Percentiles rank a stretch among this genome's conserved stretches.
Evolutionary conservation across 1,284 basidiomycete species (phyloP).

Genomic region (Sphaerobolus stellatus): DNA sequence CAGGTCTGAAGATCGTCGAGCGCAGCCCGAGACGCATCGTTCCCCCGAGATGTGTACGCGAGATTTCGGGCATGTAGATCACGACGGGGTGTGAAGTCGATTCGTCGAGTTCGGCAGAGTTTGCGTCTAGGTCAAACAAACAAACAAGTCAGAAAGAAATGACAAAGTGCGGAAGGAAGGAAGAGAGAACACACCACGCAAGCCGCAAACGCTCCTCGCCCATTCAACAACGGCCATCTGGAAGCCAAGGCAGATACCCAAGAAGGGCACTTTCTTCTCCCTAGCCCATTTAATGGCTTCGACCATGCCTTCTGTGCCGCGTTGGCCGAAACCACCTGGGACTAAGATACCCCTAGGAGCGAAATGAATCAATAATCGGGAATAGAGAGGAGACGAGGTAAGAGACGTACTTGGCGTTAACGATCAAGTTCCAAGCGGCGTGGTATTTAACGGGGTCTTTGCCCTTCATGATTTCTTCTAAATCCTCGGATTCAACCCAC

Average conservation of each 20-base stretch:
- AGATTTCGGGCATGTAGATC: slow-evolving; percentile 99
- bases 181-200: slow-evolving; percentile 51
- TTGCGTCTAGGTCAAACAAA: slow-evolving; percentile 60
- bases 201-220: slow-evolving; percentile 82
- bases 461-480: slow-evolving; percentile 80
- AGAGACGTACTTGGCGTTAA: slow-evolving; percentile 74
- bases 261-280: slow-evolving; percentile 92
- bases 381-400: not conserved
- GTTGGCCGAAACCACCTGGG: slow-evolving; percentile 91
- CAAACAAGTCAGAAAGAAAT: not conserved
- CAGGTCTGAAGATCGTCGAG: slow-evolving; percentile 83
- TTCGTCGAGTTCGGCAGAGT: slow-evolving; percentile 80
- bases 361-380: slow-evolving; percentile 1
- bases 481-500: slow-evolving; percentile 98
- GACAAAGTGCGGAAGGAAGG: slow-evolving; percentile 9
- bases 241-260: slow-evolving; percentile 98
- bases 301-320: slow-evolving; percentile 98
- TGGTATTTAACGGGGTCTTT: slow-evolving; percentile 88
- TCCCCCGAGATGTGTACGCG: slow-evolving; percentile 96
- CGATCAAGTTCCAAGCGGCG: slow-evolving; percentile 92
- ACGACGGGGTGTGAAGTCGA: slow-evolving; percentile 68
- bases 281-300: slow-evolving; percentile 95
- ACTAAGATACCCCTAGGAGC: slow-evolving; percentile 86
- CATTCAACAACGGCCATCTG: slow-evolving; percentile 97
- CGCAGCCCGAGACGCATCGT: slow-evolving; percentile 97